Base-by-base conservation (phyloP, 257 asterid species). In the Phtheirospermum japonicum region DNA sequence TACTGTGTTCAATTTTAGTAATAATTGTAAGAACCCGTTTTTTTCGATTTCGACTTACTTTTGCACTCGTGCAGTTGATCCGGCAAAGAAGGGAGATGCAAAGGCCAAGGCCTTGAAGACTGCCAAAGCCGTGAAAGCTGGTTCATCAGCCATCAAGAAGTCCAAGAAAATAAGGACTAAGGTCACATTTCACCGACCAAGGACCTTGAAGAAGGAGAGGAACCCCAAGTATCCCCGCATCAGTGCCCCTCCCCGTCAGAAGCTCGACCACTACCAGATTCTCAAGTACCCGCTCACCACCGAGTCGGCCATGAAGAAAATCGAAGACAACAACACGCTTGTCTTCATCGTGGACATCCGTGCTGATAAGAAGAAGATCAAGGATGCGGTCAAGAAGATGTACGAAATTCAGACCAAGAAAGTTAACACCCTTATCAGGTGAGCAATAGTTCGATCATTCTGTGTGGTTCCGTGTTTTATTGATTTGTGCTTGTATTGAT, bases 401-500 rank as follows among this genome's bases (percentile, higher is more conserved):
- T 82, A 82, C 9, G 83, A 82, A 69, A 82, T 82, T 52, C 81
- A 72, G 80, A 79, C 81, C 5, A 74, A 79, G 77, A 82, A 82
- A 69, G 79, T 82, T 26, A 82, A 82, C 69, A 82, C 85, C 6
- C 79, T 82, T 16, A 82, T 82, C 79, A 78, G 87, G 87, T 81
- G 53, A 64, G 32, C 14, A 45, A 28, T 37, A 12, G 39, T 40
- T 13, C 10, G 16, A 11, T 40, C 10, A 2, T 3, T 40, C 4
- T 16, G 10, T n/a, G 26, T 16, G 8, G 23, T 1, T 23, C 0
- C 5, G 10, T 40, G 14, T 12, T 31, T 49, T 17, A 6, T 42
- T 55, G 12, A n/a, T 17, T 37, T 56, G 11, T 63, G 8, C 16
- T 9, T 13, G 12, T 14, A 39, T 34, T 40, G 16, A 48, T 31